Percentiles rank a stretch among this genome's conserved stretches.
Conservation (phyloP, 441 rosid genomes). For the Pelargonium australe region DNA sequence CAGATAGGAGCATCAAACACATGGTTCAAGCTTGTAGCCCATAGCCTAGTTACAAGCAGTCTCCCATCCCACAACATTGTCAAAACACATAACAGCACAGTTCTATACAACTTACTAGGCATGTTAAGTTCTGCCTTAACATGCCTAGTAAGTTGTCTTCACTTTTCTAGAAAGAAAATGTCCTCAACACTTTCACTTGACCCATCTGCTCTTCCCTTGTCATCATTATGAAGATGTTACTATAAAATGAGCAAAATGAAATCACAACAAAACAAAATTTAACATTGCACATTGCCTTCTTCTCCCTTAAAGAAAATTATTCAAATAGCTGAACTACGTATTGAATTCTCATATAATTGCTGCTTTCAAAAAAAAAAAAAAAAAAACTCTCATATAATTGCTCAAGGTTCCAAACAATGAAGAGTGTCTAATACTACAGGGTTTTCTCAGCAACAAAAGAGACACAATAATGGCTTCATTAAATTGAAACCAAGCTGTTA, state of each 20-base stretch:
- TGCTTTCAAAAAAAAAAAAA: no score
- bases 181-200: not conserved
- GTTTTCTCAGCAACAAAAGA: not conserved
- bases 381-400: not conserved
- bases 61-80: not conserved
- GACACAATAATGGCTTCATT: no score
- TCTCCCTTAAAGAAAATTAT: no score
- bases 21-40: not conserved
- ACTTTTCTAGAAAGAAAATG: not conserved
- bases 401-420: not conserved
- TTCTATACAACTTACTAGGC: not conserved
- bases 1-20: not conserved
- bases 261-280: not conserved
- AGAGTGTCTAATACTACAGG: not conserved
- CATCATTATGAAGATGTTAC: not conserved
- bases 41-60: not conserved
- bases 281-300: not conserved
- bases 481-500: not conserved
- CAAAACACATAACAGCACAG: not conserved
- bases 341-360: not conserved
- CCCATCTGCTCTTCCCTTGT: not conserved
- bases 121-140: not conserved
- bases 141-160: not conserved
- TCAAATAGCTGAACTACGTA: not conserved
- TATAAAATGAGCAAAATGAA: no score